Evolutionary conservation across 139 green algal genomes (phyloP).

Genomic region (Chlamydomonas sp.): DNA sequence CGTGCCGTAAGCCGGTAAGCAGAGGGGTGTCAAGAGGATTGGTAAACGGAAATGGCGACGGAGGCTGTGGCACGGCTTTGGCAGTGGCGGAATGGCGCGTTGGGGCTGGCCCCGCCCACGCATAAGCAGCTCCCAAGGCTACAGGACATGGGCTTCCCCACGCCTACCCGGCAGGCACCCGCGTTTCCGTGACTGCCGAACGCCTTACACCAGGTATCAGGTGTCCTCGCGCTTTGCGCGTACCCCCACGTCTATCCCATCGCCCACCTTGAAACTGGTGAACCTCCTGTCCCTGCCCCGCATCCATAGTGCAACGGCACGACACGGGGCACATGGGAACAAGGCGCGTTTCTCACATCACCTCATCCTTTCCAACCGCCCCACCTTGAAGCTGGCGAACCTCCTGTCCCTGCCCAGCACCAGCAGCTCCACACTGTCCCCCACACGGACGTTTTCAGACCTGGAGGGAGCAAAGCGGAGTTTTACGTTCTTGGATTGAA

Average conservation of each 20-base stretch:
- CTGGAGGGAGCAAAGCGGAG: conserved; percentile 28
- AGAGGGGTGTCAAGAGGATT: background rate
- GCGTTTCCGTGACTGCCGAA: too few relatives aligned
- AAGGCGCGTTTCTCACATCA: too few relatives aligned
- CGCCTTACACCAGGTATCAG: too few relatives aligned
- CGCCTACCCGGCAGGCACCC: too few relatives aligned
- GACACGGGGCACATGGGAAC: too few relatives aligned
- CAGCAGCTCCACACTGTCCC: conserved; percentile 78
- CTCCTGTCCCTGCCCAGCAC: conserved; percentile 65
- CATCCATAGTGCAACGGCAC: conserved; percentile 74
- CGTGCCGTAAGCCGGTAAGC: background rate
- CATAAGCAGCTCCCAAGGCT: too few relatives aligned
- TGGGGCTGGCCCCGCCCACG: background rate
- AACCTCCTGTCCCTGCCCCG: conserved; percentile 67
- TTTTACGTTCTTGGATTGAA: too few relatives aligned
- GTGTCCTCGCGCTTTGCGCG: too few relatives aligned
- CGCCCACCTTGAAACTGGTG: conserved; percentile 73
- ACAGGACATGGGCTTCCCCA: too few relatives aligned
- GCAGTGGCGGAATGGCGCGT: background rate
- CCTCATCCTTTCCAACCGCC: background rate
- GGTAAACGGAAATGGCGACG: background rate
- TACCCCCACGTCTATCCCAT: too few relatives aligned
- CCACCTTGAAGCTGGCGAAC: conserved; percentile 80
- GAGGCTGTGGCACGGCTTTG: background rate
- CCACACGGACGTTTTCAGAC: conserved; percentile 53